phyloP scores from a whole-genome alignment of 2,329 filamentous ascomycete genomes.

The Cytospora chrysosperma region DNA sequence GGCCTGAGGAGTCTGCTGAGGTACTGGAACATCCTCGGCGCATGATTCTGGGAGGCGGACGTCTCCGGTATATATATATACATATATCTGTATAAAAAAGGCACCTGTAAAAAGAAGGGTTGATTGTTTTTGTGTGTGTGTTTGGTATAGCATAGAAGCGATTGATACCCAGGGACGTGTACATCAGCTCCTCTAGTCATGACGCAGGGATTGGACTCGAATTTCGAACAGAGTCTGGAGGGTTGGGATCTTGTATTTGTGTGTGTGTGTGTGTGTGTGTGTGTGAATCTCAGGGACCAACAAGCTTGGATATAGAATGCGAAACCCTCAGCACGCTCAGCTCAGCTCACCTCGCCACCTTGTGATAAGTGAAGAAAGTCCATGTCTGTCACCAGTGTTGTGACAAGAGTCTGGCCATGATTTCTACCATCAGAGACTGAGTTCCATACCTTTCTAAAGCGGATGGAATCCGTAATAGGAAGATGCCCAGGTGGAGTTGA shows the following conservation, averaged over 20 bases:
- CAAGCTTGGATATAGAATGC: neutral
- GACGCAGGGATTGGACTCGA: neutral
- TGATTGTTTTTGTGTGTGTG: neutral
- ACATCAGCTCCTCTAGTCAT: neutral
- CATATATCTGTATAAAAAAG: too few relatives aligned
- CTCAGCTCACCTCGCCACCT: too few relatives aligned
- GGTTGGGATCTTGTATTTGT: neutral
- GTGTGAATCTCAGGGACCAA: neutral
- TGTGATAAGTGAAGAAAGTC: too few relatives aligned
- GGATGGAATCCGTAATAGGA: too few relatives aligned
- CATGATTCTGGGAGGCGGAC: constrained; percentile 6
- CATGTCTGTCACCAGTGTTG: too few relatives aligned
- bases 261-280: too few relatives aligned
- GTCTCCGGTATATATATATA: too few relatives aligned
- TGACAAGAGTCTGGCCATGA: too few relatives aligned
- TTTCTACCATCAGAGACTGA: too few relatives aligned
- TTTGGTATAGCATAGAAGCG: constrained; percentile 17
- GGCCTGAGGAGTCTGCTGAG: constrained; percentile 20
- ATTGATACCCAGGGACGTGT: constrained; percentile 19
- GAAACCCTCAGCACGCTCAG: neutral
- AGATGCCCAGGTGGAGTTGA: too few relatives aligned
- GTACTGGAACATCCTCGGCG: constrained; percentile 19
- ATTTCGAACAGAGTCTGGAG: neutral
- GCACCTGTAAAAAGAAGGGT: neutral
- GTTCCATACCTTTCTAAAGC: too few relatives aligned